Evolutionary conservation across 768 basidiomycete species (phyloP).

Genomic region (Boletales sp.): DNA sequence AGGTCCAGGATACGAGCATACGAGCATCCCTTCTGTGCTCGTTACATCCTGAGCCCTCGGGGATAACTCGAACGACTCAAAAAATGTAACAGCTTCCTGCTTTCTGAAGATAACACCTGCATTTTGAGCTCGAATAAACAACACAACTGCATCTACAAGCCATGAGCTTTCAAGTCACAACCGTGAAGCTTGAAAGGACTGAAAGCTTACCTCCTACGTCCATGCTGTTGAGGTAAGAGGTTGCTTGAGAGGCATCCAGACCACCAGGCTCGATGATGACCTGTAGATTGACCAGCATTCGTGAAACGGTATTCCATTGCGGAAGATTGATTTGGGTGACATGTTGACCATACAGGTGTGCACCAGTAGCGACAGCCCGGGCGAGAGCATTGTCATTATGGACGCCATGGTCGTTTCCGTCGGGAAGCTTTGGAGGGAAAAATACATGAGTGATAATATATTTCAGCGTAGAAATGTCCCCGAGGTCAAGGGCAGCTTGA

Average conservation of each 20-base stretch:
- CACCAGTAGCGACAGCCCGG: constrained; percentile 13
- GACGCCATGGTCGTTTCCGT: constrained; percentile 26
- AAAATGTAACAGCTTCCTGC: constrained; percentile 3
- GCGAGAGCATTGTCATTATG: constrained; percentile 27
- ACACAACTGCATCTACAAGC: constrained; percentile 32
- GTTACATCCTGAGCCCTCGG: constrained; percentile 34
- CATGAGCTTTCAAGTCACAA: not conserved
- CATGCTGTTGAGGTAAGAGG: constrained; percentile 17
- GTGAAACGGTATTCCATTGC: constrained; percentile 7
- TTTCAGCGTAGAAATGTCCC: not conserved
- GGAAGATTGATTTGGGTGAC: not conserved
- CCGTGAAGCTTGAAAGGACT: not conserved
- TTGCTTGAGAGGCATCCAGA: not conserved
- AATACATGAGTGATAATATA: constrained; percentile 41
- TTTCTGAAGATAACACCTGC: constrained; percentile 41
- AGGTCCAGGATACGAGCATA: constrained; percentile 43
- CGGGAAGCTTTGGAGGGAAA: constrained; percentile 37
- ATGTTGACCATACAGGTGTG: not conserved
- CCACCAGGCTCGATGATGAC: constrained; percentile 8
- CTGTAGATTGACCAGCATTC: constrained; percentile 24
- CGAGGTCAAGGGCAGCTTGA: not conserved
- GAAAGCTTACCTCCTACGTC: constrained; percentile 15
- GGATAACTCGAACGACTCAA: constrained; percentile 40
- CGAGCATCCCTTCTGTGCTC: constrained; percentile 37
- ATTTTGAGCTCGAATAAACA: constrained; percentile 44